Percentiles rank a stretch among this genome's conserved stretches.
Conservation (phyloP, 2,329 filamentous ascomycete genomes). For the Exophiala sp. region DNA sequence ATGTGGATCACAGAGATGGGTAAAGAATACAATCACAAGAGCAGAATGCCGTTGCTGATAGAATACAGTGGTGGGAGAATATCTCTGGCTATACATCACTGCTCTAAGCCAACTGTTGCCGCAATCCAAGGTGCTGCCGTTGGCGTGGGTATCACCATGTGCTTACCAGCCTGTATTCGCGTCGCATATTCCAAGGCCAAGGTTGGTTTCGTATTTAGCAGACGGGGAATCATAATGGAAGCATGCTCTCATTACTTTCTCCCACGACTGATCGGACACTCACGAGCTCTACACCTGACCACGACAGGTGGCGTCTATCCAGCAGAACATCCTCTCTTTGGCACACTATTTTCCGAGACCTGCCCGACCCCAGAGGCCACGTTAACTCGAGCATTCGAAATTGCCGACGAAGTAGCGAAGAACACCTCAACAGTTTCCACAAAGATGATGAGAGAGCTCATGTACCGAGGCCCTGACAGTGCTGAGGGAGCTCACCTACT, state of each 20-base stretch:
- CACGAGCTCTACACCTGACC: slow-evolving; percentile 60
- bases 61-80: slow-evolving; percentile 49
- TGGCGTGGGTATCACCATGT: slow-evolving; percentile 61
- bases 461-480: slow-evolving; percentile 54
- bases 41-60: slow-evolving; percentile 6
- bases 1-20: slow-evolving; percentile 30
- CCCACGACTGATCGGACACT: slow-evolving; percentile 62
- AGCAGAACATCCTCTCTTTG: slow-evolving; percentile 49
- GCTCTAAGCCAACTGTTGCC: slow-evolving; percentile 57
- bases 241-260: slow-evolving; percentile 67
- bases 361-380: slow-evolving; percentile 58
- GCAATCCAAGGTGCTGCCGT: slow-evolving; percentile 60
- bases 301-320: slow-evolving; percentile 63
- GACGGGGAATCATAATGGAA: slow-evolving; percentile 67
- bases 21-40: slow-evolving; percentile 6
- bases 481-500: slow-evolving; percentile 69
- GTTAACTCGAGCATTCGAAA: slow-evolving; percentile 60
- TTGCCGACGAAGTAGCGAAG: slow-evolving; percentile 63
- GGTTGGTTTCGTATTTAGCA: slow-evolving; percentile 68
- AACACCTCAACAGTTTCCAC: slow-evolving; percentile 65
- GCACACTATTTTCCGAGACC: slow-evolving; percentile 64
- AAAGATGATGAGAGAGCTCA: slow-evolving; percentile 67
- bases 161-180: slow-evolving; percentile 53
- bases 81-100: slow-evolving; percentile 54
- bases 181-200: slow-evolving; percentile 56